Conservation (phyloP, 805 yeast genomes). For the Yamadazyma phyllophila region DNA sequence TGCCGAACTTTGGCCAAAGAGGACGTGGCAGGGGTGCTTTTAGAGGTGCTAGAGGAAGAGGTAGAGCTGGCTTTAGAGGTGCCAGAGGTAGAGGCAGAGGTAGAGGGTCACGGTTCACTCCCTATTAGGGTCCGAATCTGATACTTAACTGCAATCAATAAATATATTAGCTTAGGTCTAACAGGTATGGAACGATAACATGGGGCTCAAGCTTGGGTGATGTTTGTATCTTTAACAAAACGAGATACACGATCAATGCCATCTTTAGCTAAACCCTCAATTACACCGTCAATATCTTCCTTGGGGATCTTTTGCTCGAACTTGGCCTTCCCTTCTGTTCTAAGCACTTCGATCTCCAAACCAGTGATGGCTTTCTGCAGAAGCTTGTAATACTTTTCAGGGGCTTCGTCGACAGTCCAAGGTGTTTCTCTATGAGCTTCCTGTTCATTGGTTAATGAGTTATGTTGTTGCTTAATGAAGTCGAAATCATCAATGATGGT, state of each 20-base stretch:
- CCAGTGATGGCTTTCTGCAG: constrained; percentile 55
- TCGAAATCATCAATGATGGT: constrained; percentile 42
- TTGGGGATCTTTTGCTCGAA: constrained; percentile 50
- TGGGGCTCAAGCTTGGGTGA: constrained; percentile 17
- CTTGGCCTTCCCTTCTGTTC: constrained; percentile 54
- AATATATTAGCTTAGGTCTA: too few species aligned
- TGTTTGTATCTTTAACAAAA: constrained; percentile 20
- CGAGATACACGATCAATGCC: constrained; percentile 26
- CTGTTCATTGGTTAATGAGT: constrained; percentile 44
- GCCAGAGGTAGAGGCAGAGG: constrained; percentile 15
- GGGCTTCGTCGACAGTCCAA: constrained; percentile 62
- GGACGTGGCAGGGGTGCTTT: constrained; percentile 16
- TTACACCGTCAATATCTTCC: constrained; percentile 51
- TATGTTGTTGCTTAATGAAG: constrained; percentile 46
- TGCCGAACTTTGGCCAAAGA: constrained; percentile 41
- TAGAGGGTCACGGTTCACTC: constrained; percentile 20
- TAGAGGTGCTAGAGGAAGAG: constrained; percentile 14
- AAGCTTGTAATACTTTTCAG: constrained; percentile 42
- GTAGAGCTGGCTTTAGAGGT: constrained; percentile 17
- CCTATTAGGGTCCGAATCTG: constrained; percentile 12
- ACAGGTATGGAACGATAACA: too few species aligned
- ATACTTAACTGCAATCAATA: too few species aligned
- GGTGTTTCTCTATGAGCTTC: constrained; percentile 41
- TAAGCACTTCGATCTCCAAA: constrained; percentile 48
- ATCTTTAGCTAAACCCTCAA: constrained; percentile 45